A percentile compares a stretch with the other conserved stretches of the same genome.
Evolutionary conservation across 2,329 filamentous ascomycete species (phyloP).

Genomic region (Fusarium sp.): DNA sequence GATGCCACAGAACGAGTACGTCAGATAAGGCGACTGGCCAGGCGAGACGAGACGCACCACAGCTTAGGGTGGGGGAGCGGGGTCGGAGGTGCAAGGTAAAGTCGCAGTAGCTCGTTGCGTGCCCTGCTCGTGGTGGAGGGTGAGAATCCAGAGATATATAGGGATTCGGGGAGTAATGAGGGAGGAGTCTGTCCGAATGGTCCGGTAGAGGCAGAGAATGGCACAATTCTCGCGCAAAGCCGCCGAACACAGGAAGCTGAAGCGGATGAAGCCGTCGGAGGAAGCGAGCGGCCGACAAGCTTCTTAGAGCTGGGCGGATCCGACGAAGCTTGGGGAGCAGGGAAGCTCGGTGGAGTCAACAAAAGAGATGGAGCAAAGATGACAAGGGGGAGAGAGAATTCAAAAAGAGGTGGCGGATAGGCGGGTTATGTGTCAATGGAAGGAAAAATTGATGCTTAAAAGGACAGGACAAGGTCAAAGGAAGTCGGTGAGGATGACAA

Average conservation of each 20-base stretch:
- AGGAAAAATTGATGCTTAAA: constrained; percentile 24
- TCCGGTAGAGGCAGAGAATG: neutral
- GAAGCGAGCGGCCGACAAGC: constrained; percentile 5
- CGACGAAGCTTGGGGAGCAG: constrained; percentile 26
- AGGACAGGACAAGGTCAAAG: constrained; percentile 1
- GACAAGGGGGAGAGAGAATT: constrained; percentile 13
- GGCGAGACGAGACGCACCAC: constrained; percentile 38
- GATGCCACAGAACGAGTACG: constrained; percentile 40
- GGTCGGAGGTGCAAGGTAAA: constrained; percentile 40
- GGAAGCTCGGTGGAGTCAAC: constrained; percentile 30
- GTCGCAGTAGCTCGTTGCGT: constrained; percentile 39
- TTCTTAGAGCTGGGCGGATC: constrained; percentile 30
- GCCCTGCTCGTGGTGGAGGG: constrained; percentile 22
- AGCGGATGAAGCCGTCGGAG: neutral
- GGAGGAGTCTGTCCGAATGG: neutral
- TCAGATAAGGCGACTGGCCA: constrained; percentile 45
- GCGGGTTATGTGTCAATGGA: constrained; percentile 17
- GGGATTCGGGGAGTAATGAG: neutral
- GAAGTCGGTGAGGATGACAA: constrained; percentile 1
- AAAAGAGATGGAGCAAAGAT: constrained; percentile 23
- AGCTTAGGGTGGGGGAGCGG: constrained; percentile 44
- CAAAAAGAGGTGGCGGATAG: neutral
- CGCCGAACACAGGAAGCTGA: neutral
- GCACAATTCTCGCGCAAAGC: neutral
- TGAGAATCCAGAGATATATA: constrained; percentile 23